Conservation (phyloP, 768 basidiomycete genomes). For the Pulveroboletus sp. region DNA sequence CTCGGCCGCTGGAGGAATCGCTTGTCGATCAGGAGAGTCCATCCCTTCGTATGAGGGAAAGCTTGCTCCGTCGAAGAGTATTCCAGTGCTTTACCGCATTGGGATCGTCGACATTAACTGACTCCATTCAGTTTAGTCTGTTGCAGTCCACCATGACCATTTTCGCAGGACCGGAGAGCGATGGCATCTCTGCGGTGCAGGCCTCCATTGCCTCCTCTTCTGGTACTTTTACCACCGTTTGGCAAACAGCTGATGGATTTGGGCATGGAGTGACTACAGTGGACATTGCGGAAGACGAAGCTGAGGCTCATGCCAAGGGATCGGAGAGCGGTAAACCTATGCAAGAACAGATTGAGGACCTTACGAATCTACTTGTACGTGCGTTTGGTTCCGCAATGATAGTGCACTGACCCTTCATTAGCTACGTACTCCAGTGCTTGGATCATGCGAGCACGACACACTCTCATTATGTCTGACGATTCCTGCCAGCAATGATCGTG, state of each 20-base stretch:
- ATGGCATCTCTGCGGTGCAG: conserved; percentile 78
- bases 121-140: conserved; percentile 74
- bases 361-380: conserved; percentile 73
- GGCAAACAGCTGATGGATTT: conserved; percentile 85
- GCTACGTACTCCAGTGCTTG: conserved; percentile 67
- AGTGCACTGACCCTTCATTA: conserved; percentile 7
- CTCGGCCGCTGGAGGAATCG: conserved; percentile 62
- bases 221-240: conserved; percentile 78
- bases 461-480: conserved; percentile 60
- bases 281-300: conserved; percentile 45
- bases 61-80: conserved; percentile 75
- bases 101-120: conserved; percentile 73
- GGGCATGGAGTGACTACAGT: conserved; percentile 84
- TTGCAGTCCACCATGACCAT: conserved; percentile 76
- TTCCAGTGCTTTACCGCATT: conserved; percentile 86
- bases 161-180: conserved; percentile 85
- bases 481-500: conserved; percentile 41
- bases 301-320: conserved; percentile 21
- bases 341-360: conserved; percentile 73
- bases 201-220: conserved; percentile 86
- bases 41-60: conserved; percentile 71
- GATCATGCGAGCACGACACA: conserved; percentile 83
- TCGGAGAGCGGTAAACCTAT: conserved; percentile 45
- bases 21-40: conserved; percentile 41
- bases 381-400: background rate